These are phyloP conservation scores for Kodamaea kakaduensis DNA, from an alignment of 805 yeast genomes.

Conservation along the genomic window DNA sequence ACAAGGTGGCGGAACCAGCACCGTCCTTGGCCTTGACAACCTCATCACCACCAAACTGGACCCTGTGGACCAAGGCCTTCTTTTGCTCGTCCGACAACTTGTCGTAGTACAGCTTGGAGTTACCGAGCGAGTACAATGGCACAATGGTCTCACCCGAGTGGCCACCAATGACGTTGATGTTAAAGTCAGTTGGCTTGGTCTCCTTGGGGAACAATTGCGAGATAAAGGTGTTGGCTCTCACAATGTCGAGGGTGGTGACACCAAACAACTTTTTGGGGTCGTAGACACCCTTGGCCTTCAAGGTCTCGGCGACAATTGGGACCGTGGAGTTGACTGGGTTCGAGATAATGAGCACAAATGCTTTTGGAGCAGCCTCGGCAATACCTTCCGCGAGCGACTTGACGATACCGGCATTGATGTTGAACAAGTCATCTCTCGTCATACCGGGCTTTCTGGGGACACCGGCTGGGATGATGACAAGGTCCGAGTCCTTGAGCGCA, in stretches of 20 bases:
- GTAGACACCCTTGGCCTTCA: conserved; percentile 62
- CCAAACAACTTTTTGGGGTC: conserved; percentile 77
- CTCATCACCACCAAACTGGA: conserved; percentile 83
- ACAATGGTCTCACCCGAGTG: conserved; percentile 95
- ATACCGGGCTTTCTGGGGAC: conserved; percentile 93
- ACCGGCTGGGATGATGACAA: conserved; percentile 75
- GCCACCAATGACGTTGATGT: conserved; percentile 83
- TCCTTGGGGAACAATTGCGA: conserved; percentile 48
- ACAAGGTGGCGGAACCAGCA: conserved; percentile 89
- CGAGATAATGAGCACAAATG: conserved; percentile 77
- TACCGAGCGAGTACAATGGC: conserved; percentile 62
- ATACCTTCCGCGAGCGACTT: conserved; percentile 69
- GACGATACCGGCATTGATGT: conserved; percentile 79
- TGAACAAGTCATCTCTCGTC: conserved; percentile 88
- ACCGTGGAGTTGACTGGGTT: conserved; percentile 94
- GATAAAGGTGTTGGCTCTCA: conserved; percentile 80
- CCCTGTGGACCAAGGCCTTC: conserved; percentile 40
- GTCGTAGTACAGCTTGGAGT: conserved; percentile 29
- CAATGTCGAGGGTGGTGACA: conserved; percentile 83
- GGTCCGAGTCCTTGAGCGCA: conserved; percentile 43
- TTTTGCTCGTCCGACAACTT: conserved; percentile 32
- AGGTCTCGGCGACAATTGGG: conserved; percentile 79
- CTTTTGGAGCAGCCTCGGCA: conserved; percentile 68
- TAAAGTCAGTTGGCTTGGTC: conserved; percentile 48
- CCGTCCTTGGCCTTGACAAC: conserved; percentile 95